A percentile compares a stretch with the other conserved stretches of the same genome.
phyloP scores from a whole-genome alignment of 2,329 filamentous ascomycete genomes.

The Blastomyces gilchristii region DNA sequence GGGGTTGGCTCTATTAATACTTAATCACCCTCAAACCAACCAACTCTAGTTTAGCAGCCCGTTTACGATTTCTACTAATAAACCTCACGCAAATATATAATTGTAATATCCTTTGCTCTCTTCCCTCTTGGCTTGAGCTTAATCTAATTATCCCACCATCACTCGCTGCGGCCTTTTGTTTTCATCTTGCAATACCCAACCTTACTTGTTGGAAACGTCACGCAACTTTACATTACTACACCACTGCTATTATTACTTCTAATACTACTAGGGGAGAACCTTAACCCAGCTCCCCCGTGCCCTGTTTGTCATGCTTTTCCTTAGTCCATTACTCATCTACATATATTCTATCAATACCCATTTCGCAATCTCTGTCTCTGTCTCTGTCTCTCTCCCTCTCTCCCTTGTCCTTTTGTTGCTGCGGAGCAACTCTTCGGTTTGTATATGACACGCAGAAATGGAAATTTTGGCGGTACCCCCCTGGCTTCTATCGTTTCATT shows the following conservation, averaged over 20 bases:
- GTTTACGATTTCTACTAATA: constrained; percentile 5
- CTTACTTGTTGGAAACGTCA: not conserved
- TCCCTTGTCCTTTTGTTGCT: not conserved
- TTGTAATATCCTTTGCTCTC: constrained; percentile 1
- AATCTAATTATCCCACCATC: not conserved
- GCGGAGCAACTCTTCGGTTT: not conserved
- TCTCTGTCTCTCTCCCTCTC: not conserved
- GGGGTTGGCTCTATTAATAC: not conserved
- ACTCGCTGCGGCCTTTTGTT: not conserved
- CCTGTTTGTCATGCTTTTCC: not conserved
- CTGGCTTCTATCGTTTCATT: not conserved
- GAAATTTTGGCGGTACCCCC: constrained; percentile 1
- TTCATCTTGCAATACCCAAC: constrained; percentile 1
- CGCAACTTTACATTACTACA: not conserved
- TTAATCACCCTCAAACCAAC: not conserved
- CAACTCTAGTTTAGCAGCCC: not conserved
- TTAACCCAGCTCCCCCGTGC: not conserved
- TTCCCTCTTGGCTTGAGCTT: not conserved
- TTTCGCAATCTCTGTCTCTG: not conserved
- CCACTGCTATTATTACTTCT: not conserved
- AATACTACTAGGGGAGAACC: not conserved
- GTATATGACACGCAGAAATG: constrained; percentile 3
- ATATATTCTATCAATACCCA: constrained; percentile 1
- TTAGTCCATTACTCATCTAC: not conserved
- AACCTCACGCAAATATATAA: constrained; percentile 2